Conservation (phyloP, 768 basidiomycete genomes). For the Suillus fuscotomentosus region DNA sequence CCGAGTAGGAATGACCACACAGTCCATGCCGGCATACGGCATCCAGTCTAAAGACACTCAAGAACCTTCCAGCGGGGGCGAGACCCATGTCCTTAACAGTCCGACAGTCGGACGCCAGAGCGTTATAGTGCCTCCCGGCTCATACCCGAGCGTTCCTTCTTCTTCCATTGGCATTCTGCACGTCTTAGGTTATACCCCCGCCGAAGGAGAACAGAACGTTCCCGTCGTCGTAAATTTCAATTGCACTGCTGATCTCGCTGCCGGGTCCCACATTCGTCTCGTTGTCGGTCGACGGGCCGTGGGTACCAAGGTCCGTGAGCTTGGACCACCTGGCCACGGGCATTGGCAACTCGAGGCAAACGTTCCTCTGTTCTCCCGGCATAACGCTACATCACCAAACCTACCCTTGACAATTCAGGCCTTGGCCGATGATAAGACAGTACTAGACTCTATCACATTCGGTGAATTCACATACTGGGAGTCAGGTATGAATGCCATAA, state of each 20-base stretch:
- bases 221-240: conserved; percentile 60
- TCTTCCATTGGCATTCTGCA: conserved; percentile 56
- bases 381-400: conserved; percentile 36
- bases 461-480: conserved; percentile 70
- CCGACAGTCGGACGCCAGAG: conserved; percentile 15
- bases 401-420: conserved; percentile 63
- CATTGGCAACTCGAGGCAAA: conserved; percentile 65
- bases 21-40: conserved; percentile 2
- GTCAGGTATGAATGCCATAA: conserved; percentile 31
- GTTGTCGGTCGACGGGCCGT: conserved; percentile 71
- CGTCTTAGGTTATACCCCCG: conserved; percentile 63
- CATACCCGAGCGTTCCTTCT: conserved; percentile 33
- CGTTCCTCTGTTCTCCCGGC: conserved; percentile 54
- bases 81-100: not conserved
- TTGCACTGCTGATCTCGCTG: conserved; percentile 21
- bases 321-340: conserved; percentile 45
- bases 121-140: conserved; percentile 7
- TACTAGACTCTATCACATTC: conserved; percentile 67
- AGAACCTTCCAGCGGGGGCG: not conserved
- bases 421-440: conserved; percentile 46
- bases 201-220: conserved; percentile 60
- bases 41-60: not conserved
- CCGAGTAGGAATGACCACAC: not conserved
- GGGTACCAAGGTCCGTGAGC: conserved; percentile 59
- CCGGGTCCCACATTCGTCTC: conserved; percentile 61